phyloP scores from a whole-genome alignment of 805 yeast genomes.

The Wickerhamiella qilinensis region DNA sequence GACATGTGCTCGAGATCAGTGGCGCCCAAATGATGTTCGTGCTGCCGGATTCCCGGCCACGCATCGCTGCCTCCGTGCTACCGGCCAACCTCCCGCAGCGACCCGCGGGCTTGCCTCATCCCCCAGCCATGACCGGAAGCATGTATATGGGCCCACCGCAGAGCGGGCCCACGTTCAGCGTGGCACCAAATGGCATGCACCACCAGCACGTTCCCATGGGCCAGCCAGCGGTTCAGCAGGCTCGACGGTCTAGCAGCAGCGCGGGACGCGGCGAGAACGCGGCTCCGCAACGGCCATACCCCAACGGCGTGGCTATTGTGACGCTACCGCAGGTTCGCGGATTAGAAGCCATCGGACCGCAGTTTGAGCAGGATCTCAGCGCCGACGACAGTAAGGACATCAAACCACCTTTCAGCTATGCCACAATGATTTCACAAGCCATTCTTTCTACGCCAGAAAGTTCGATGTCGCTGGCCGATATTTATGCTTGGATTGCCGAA shows the following conservation, averaged over 20 bases:
- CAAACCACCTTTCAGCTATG: constrained; percentile 93
- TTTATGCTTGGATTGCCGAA: constrained; percentile 75
- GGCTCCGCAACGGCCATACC: constrained; percentile 17
- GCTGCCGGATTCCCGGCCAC: constrained; percentile 76
- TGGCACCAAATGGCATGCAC: not conserved
- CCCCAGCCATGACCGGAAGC: not conserved
- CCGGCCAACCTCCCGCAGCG: not conserved
- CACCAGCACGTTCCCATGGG: not conserved
- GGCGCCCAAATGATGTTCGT: constrained; percentile 99
- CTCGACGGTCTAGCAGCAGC: too few species aligned
- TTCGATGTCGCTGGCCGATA: constrained; percentile 75
- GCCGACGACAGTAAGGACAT: constrained; percentile 80
- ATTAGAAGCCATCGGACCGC: constrained; percentile 13
- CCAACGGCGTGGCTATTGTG: constrained; percentile 26
- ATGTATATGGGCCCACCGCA: too few species aligned
- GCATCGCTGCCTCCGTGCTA: constrained; percentile 20
- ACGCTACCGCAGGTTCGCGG: constrained; percentile 26
- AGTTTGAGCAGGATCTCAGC: constrained; percentile 35
- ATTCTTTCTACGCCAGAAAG: constrained; percentile 79
- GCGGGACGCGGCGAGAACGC: not conserved
- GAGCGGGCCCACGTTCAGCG: too few species aligned
- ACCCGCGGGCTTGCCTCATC: not conserved
- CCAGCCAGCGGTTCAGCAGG: not conserved
- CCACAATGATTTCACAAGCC: constrained; percentile 97
- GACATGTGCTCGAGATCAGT: constrained; percentile 87